Conservation (phyloP, 352 stramenopile species). For the Vaucheria bursata region DNA sequence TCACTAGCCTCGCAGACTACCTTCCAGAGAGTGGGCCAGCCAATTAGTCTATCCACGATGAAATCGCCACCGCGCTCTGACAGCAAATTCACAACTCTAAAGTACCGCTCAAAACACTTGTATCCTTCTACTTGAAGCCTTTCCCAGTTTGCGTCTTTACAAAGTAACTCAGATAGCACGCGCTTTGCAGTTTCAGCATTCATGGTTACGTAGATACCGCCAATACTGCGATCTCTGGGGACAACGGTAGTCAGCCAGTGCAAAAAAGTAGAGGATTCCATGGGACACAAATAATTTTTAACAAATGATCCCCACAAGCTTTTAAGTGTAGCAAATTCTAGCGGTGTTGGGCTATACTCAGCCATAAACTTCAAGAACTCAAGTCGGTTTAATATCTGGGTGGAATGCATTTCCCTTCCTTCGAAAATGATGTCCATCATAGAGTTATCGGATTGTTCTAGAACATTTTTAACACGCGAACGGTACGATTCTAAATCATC, state of each 20-base stretch:
- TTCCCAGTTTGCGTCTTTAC: conserved; percentile 13
- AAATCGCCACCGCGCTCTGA: neutral
- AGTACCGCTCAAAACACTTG: conserved; percentile 39
- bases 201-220: neutral
- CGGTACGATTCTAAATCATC: neutral
- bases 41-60: conserved; percentile 17
- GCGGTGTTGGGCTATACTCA: neutral
- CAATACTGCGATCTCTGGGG: neutral
- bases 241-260: conserved; percentile 18
- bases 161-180: conserved; percentile 26
- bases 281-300: neutral
- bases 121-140: conserved; percentile 24
- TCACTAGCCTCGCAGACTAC: conserved; percentile 12
- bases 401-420: neutral
- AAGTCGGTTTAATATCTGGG: neutral
- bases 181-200: conserved; percentile 3
- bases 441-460: neutral
- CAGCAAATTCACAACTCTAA: conserved; percentile 28
- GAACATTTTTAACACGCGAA: neutral
- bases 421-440: neutral
- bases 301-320: neutral
- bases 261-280: conserved; percentile 26
- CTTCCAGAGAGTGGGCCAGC: conserved; percentile 29
- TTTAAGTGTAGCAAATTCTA: neutral
- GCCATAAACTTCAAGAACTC: neutral